Evolutionary conservation across 2,329 filamentous ascomycete genomes (phyloP).

Genomic region (Phialemoniopsis sp.): DNA sequence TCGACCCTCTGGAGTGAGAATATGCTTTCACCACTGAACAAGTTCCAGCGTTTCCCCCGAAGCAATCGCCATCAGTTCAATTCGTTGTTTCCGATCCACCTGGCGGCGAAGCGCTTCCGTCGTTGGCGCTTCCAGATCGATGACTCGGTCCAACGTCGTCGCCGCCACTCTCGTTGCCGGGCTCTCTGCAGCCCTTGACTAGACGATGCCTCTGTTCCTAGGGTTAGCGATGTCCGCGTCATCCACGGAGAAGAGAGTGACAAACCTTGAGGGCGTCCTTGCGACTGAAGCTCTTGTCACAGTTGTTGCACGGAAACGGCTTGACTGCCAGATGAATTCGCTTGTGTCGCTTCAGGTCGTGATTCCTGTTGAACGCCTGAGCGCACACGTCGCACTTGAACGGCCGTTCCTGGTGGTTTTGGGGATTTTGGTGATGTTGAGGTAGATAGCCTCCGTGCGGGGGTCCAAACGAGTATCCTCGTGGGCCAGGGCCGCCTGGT

Average conservation of each 20-base stretch:
- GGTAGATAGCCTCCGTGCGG: slow-evolving; percentile 39
- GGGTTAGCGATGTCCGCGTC: slow-evolving; percentile 11
- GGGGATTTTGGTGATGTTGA: slow-evolving; percentile 33
- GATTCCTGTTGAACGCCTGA: slow-evolving; percentile 93
- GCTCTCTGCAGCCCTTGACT: slow-evolving; percentile 58
- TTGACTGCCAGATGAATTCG: slow-evolving; percentile 93
- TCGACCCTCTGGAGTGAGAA: too few relatives aligned
- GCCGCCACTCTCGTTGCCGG: too few relatives aligned
- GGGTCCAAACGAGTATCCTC: slow-evolving; percentile 4
- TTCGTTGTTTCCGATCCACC: too few relatives aligned
- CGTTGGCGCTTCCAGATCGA: too few relatives aligned
- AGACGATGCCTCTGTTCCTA: slow-evolving; percentile 50
- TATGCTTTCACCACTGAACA: too few relatives aligned
- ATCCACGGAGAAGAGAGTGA: not conserved
- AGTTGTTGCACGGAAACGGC: slow-evolving; percentile 86
- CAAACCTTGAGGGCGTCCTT: slow-evolving; percentile 88
- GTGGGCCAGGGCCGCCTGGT: not conserved
- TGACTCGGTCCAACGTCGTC: too few relatives aligned
- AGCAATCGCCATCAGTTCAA: too few relatives aligned
- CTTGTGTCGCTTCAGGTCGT: slow-evolving; percentile 94
- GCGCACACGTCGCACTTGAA: slow-evolving; percentile 93
- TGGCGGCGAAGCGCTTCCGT: too few relatives aligned
- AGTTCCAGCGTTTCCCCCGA: too few relatives aligned
- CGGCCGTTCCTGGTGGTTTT: slow-evolving; percentile 65
- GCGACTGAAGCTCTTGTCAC: slow-evolving; percentile 93